Conservation (phyloP, 768 basidiomycete species). For the Leccinum barrowsii region DNA sequence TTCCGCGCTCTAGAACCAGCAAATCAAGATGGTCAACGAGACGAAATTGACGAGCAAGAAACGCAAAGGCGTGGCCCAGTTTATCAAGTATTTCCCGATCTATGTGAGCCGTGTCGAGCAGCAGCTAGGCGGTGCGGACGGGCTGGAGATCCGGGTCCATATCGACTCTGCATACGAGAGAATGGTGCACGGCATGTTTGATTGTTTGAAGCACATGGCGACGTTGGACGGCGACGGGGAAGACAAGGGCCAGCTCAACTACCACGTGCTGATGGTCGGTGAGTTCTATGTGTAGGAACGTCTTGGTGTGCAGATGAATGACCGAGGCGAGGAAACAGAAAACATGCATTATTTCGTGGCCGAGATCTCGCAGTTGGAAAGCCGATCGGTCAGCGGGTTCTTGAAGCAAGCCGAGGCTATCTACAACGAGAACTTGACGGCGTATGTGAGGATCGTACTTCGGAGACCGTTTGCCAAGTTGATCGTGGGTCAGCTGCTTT, state of each 20-base stretch:
- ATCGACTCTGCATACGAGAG: slow-evolving; percentile 85
- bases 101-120: slow-evolving; percentile 82
- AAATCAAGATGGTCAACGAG: slow-evolving; percentile 83
- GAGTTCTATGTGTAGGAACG: slow-evolving; percentile 24
- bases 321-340: slow-evolving; percentile 45
- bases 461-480: slow-evolving; percentile 83
- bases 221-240: slow-evolving; percentile 92
- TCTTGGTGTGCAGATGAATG: not conserved
- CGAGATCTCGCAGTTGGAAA: slow-evolving; percentile 70
- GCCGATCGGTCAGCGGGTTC: slow-evolving; percentile 59
- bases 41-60: slow-evolving; percentile 92
- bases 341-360: slow-evolving; percentile 95
- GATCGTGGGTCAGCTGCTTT: slow-evolving; percentile 53
- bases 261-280: slow-evolving; percentile 95
- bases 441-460: slow-evolving; percentile 85
- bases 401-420: slow-evolving; percentile 71
- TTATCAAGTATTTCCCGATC: slow-evolving; percentile 88
- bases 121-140: slow-evolving; percentile 76
- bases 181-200: slow-evolving; percentile 89
- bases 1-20: slow-evolving; percentile 57
- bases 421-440: slow-evolving; percentile 84
- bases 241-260: slow-evolving; percentile 95
- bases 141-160: slow-evolving; percentile 67
- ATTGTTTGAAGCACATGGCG: slow-evolving; percentile 90
- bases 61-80: slow-evolving; percentile 86